phyloP scores from a whole-genome alignment of 2,329 filamentous ascomycete genomes.

The Stemphylium vesicarium region DNA sequence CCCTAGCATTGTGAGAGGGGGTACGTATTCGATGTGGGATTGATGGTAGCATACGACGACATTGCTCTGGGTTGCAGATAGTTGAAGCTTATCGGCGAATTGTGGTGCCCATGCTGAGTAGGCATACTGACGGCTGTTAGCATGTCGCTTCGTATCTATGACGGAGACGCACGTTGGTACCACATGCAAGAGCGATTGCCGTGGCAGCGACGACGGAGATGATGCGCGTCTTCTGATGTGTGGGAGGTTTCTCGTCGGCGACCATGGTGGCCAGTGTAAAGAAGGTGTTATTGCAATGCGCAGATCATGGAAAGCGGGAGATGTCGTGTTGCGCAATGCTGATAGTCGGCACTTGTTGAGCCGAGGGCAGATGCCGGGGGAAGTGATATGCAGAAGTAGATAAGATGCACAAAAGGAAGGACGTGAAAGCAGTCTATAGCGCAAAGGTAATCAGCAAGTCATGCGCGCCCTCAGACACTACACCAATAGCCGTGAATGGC shows the following conservation, averaged over 20 bases:
- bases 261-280: constrained; percentile 29
- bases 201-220: constrained; percentile 87
- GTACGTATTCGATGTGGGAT: neutral
- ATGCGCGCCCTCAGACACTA: constrained; percentile 2
- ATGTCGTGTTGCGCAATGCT: constrained; percentile 9
- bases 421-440: neutral
- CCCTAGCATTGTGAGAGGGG: constrained; percentile 49
- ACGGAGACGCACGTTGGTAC: constrained; percentile 76
- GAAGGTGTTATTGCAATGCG: constrained; percentile 19
- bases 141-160: neutral
- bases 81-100: constrained; percentile 83
- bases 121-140: constrained; percentile 73
- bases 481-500: neutral
- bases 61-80: constrained; percentile 93
- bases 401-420: neutral
- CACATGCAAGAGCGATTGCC: constrained; percentile 83
- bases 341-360: constrained; percentile 13
- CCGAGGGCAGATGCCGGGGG: constrained; percentile 1
- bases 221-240: constrained; percentile 70
- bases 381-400: constrained; percentile 1
- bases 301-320: constrained; percentile 29
- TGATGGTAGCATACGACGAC: constrained; percentile 69
- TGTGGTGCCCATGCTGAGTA: constrained; percentile 98
- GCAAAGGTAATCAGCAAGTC: constrained; percentile 1
- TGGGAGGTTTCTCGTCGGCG: constrained; percentile 40